phyloP scores from a whole-genome alignment of 441 rosid species.

The Brassica balearica region DNA sequence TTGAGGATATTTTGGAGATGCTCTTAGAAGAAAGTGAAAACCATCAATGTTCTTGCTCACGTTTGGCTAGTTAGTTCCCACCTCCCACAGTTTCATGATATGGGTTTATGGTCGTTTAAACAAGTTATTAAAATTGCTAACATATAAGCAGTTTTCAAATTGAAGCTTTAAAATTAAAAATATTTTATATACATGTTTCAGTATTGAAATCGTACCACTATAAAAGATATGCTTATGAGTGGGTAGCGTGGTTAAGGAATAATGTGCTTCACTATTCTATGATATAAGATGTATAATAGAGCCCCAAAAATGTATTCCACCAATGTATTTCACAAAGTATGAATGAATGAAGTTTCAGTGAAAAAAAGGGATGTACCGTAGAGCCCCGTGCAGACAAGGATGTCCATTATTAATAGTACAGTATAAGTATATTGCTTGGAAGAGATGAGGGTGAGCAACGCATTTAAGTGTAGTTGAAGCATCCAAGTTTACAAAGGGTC shows the following conservation, averaged over 20 bases:
- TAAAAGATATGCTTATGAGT: no score
- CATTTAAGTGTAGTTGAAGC: conserved; percentile 1
- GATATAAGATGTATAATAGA: not conserved
- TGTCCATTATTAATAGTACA: not conserved
- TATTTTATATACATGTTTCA: not conserved
- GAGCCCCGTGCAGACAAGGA: not conserved
- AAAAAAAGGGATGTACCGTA: not conserved
- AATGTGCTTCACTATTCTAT: not conserved
- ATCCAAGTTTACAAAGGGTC: conserved; percentile 4
- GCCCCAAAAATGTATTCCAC: not conserved
- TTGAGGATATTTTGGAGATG: not conserved
- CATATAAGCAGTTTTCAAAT: not conserved
- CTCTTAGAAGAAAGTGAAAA: not conserved
- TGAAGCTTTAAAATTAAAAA: no score
- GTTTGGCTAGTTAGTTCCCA: no score
- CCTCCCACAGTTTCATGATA: not conserved
- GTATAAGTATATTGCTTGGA: not conserved
- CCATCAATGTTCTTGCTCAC: not conserved
- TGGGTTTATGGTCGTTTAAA: not conserved
- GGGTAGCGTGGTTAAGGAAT: not conserved
- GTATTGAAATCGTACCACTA: not conserved
- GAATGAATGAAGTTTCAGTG: not conserved
- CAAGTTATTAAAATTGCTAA: not conserved
- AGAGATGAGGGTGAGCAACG: not conserved
- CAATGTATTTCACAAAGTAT: not conserved